These are phyloP conservation scores for Ogataea sp. DNA, from an alignment of 805 yeast genomes.

Conservation along the genomic window DNA sequence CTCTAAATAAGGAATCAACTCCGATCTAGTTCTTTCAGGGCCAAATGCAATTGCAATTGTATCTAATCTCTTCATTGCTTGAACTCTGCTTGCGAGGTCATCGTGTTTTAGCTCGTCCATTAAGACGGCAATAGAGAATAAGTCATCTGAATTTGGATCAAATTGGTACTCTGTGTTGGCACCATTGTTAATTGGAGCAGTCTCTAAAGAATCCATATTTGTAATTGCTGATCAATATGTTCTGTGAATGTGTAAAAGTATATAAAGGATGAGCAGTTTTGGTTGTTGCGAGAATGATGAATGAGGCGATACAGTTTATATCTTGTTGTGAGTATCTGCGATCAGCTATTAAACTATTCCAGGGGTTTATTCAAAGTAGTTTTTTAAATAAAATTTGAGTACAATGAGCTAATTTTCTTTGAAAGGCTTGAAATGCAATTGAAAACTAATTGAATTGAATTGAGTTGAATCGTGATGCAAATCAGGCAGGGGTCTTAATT, in stretches of 20 bases:
- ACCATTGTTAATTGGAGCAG: not conserved
- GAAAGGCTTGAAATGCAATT: no score
- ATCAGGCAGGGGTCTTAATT: no score
- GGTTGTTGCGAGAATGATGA: no score
- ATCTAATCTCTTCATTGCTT: conserved; percentile 89
- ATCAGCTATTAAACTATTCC: no score
- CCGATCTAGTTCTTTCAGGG: conserved; percentile 83
- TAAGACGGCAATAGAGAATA: conserved; percentile 89
- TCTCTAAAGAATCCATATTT: conserved; percentile 8
- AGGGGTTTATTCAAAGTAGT: no score
- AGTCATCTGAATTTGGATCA: conserved; percentile 36
- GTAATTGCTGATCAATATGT: not conserved
- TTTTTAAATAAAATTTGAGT: no score
- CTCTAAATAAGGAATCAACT: conserved; percentile 82
- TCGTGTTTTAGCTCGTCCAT: conserved; percentile 95
- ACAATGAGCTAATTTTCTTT: no score
- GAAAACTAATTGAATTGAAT: no score
- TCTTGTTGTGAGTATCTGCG: no score
- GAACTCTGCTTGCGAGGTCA: conserved; percentile 87
- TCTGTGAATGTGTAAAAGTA: not conserved
- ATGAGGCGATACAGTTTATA: no score
- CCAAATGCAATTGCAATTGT: conserved; percentile 95
- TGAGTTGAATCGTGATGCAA: no score
- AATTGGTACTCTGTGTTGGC: not conserved
- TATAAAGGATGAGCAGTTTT: no score